Evolutionary conservation across 228 moss, liverwort and hornwort genomes (phyloP), one percentile per base, ranked within the genome.

Genomic region (Sphagnum magellanicum): DNA sequence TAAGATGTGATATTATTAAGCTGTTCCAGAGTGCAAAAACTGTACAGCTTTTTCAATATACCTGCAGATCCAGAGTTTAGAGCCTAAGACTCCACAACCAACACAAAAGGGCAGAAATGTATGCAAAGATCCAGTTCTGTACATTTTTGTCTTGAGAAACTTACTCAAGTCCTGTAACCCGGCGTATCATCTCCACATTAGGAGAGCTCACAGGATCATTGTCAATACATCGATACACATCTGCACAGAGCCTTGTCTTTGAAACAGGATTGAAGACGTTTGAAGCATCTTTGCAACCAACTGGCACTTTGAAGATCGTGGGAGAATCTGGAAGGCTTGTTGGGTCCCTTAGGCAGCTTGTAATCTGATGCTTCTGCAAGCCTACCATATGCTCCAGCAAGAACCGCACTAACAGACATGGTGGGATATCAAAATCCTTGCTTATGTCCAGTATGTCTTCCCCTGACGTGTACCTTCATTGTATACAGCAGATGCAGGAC

Each of bases 121-220:
- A 32, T 32, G 32, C 32, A 32, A 32, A 32, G 32, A 32, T 32
- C 32, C 59, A 59, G 10, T 4, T 10, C n/a, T 10, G 59, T n/a
- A 59, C n/a, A 58, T 9, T 58, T 14, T 58, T 1, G 4, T 9
- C 16, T 64, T 16, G 11, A 12, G 49, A 49, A 59, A 75, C 84
- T 85, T 88, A 88, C 88, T 88, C 88, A 70, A 84, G 74, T 73
- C 88, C 88, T 55, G 88, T 74, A 64, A 88, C 85, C 63, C 88
- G 85, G 68, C 88, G 74, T 68, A 86, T 89, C 51, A 75, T 78
- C 79, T 86, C 86, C 69, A 85, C 86, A 6, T 78, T 80, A 73
- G 83, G 89, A 68, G 89, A 89, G 67, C 83, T 86, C 63, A 86
- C 81, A 16, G 70, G 74, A 65, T 89, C 89, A 79, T 82, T 83